Percentiles rank a stretch among this genome's conserved stretches.
phyloP scores from a whole-genome alignment of 2,329 filamentous ascomycete species.

The Nothomitra cinnamomea region DNA sequence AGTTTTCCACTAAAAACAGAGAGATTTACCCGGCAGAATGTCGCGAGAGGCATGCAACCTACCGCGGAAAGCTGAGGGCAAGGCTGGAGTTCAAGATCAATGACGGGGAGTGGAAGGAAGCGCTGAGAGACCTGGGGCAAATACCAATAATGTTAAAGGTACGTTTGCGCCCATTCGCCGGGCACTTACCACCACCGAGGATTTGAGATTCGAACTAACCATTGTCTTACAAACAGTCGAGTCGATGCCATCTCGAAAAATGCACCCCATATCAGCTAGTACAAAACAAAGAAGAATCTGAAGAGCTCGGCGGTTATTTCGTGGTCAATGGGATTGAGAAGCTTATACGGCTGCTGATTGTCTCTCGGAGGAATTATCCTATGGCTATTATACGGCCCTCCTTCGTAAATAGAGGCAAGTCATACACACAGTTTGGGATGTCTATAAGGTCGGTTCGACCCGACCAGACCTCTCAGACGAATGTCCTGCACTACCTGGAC shows the following conservation, averaged over 20 bases:
- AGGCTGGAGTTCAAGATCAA: slow-evolving; percentile 78
- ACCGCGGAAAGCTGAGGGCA: slow-evolving; percentile 70
- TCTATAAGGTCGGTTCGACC: slow-evolving; percentile 82
- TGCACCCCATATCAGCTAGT: slow-evolving; percentile 72
- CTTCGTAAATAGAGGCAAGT: slow-evolving; percentile 70
- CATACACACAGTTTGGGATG: slow-evolving; percentile 81
- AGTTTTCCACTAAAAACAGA: slow-evolving; percentile 59
- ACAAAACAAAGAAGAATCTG: slow-evolving; percentile 78
- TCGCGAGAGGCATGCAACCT: slow-evolving; percentile 82
- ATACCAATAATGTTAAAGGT: slow-evolving; percentile 89
- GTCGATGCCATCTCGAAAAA: slow-evolving; percentile 76
- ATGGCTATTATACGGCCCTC: slow-evolving; percentile 86
- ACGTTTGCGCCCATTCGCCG: slow-evolving; percentile 16
- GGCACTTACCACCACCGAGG: background rate
- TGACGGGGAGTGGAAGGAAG: slow-evolving; percentile 66
- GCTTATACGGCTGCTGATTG: slow-evolving; percentile 78
- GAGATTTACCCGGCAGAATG: slow-evolving; percentile 86
- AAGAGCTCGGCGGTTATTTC: slow-evolving; percentile 93
- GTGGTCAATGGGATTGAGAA: slow-evolving; percentile 97
- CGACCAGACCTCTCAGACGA: slow-evolving; percentile 97
- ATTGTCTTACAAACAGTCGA: slow-evolving; percentile 40
- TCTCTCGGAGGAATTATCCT: slow-evolving; percentile 84
- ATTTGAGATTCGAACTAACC: background rate
- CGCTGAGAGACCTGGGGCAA: slow-evolving; percentile 69
- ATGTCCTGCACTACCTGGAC: slow-evolving; percentile 85